phyloP scores from a whole-genome alignment of 768 basidiomycete genomes.

The Lentinula lateritia region DNA sequence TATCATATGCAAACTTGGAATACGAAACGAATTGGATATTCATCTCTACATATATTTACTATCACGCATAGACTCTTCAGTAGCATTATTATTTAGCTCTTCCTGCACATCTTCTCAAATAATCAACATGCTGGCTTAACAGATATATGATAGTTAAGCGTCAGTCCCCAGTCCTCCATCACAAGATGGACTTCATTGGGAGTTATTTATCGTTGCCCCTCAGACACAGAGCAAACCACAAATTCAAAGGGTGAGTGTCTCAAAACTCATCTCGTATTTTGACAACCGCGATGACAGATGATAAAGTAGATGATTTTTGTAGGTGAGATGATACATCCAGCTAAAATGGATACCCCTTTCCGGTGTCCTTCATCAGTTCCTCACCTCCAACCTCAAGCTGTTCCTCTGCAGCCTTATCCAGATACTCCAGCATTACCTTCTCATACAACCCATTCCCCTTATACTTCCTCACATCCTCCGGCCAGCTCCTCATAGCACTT shows the following conservation, averaged over 20 bases:
- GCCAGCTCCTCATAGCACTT: conserved; percentile 61
- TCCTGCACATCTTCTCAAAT: no score
- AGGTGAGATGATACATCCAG: background rate
- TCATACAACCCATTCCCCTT: conserved; percentile 31
- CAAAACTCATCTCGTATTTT: no score
- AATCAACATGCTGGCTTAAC: no score
- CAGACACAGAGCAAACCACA: no score
- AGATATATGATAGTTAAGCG: no score
- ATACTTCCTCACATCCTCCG: conserved; percentile 51
- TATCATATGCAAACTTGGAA: background rate
- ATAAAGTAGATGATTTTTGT: no score
- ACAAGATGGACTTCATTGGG: no score
- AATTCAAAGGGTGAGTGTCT: no score
- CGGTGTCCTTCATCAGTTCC: background rate
- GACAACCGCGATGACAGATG: no score
- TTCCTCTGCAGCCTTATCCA: conserved; percentile 20
- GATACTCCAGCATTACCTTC: conserved; percentile 28
- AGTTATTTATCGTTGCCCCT: no score
- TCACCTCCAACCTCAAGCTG: background rate
- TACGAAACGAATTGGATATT: background rate
- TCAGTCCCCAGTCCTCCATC: no score
- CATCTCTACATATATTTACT: background rate
- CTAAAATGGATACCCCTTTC: background rate
- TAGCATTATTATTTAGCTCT: no score
- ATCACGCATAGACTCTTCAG: background rate